Base-by-base conservation (phyloP, 768 basidiomycete species). In the Tephrocybe rancida region DNA sequence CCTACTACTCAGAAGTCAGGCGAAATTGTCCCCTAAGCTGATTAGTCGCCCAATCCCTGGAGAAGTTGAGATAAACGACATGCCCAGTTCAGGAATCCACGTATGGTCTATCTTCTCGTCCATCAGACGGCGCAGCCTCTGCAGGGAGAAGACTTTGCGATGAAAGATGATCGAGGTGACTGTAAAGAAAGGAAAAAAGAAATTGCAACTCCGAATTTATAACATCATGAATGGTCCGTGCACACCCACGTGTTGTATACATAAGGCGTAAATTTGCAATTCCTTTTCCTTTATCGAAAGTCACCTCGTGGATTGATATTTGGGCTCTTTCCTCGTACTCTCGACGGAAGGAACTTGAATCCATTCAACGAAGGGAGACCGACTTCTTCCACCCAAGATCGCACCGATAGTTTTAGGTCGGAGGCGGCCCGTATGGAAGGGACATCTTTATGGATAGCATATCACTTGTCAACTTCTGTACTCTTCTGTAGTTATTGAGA, bases 291-390 rank as follows among this genome's bases (percentile, higher is more conserved):
- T 67, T 55, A 73, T 76, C 76, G 86, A 87, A 88, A 88, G 85
- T 87, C 78, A 88, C 86, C 85, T 85, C 73, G 73, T 68, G 65
- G 75, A 77, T 75, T 79, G 83, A 86, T 86, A 87, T 88, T 88
- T 87, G 86, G 79, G 84, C 73, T 76, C 66, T 69, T 72, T 69
- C 66, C 59, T 63, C 52, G 35, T 37, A 51, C 56, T 60, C 46
- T 56, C 58, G 38, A 76, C 72, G 60, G 73, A 71, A 70, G 69
- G 65, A 71, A 73, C 80, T 84, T 88, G 86, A 85, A 74, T 75
- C 70, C 64, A 70, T 62, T 41, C 55, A 62, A 66, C 70, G 70
- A 71, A 83, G 85, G 86, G 76, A 86, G 84, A 87, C 37, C 25
- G 55, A 77, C 27, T 52, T 70, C 77, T 80, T 80, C 73, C 80